Evolutionary conservation across 106 monocot genomes (phyloP), one percentile per base, ranked within the genome.

Genomic region (Hemerocallis citrina): DNA sequence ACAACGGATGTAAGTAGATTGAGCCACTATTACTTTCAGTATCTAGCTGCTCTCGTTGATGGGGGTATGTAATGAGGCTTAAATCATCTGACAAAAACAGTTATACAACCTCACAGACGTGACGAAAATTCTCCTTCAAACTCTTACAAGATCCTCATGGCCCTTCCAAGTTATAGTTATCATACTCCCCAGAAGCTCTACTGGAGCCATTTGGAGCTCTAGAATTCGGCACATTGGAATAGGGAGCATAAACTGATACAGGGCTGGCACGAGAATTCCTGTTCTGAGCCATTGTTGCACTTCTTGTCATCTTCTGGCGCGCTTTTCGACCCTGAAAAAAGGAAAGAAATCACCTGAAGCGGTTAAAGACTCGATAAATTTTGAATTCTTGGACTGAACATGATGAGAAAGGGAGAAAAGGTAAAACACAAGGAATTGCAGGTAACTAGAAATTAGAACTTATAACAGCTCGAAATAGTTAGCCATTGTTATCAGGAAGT

Each of bases 271-370:
- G 72, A 34, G 83, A 89, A 48, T 81, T 69, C 49, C 80, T 75
- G 60, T 68, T 84, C 21, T 84, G 72, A 5, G 84, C 71, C 60
- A 80, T 70, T 8, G 89, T 79, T 35, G 66, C 84, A 69, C 90
- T 96, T 52, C 95, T 89, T 34, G 86, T 90, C 4, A 61, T 50
- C 74, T 85, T 96, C 29, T 58, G 50, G 0, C 86, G 73, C 57
- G 95, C 84, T 33, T 81, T 96, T 19, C 95, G 75, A 13, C 95
- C 95, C 95, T 96, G 67, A 75, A 77, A 57, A 9, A 21, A 19
- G 14, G 58, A 28, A n/a, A 59, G 25, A 40, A 59, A 39, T 27
- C 11, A 12, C 1, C 14, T 58, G 3, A 17, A 49, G n/a, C n/a
- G 21, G 21, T 22, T 49, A 49, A 49, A 1, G 7, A 21, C 21